Percentiles rank a stretch among this genome's conserved stretches.
phyloP scores from a whole-genome alignment of 2,329 filamentous ascomycete species.

The Ophiocordyceps unilateralis region DNA sequence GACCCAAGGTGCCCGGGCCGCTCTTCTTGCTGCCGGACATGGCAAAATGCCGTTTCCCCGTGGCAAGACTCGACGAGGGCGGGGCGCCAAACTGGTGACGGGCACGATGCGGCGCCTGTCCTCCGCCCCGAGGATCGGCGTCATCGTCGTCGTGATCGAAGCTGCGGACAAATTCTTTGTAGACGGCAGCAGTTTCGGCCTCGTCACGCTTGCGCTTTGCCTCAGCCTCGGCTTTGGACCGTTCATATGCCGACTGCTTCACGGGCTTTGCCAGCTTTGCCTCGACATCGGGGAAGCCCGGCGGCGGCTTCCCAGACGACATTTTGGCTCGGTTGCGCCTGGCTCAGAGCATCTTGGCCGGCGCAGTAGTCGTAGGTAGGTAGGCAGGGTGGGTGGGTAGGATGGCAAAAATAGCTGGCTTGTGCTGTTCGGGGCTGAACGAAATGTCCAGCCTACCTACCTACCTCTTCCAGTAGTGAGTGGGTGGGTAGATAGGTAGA shows the following conservation, averaged over 20 bases:
- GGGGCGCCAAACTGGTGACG: slow-evolving; percentile 12
- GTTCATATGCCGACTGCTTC: slow-evolving; percentile 78
- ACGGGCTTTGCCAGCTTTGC: slow-evolving; percentile 63
- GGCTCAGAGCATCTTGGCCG: background rate
- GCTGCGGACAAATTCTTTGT: slow-evolving; percentile 74
- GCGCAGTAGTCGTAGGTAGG: no score
- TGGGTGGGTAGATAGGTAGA: no score
- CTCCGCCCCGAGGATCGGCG: slow-evolving; percentile 8
- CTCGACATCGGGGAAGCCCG: slow-evolving; percentile 53
- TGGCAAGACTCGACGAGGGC: slow-evolving; percentile 2
- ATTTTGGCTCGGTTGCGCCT: slow-evolving; percentile 11
- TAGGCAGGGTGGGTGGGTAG: no score
- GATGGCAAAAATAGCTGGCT: no score
- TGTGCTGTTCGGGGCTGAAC: no score
- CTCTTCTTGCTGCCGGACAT: slow-evolving; percentile 37
- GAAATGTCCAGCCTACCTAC: no score
- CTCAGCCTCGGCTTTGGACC: slow-evolving; percentile 75
- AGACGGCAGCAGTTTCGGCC: slow-evolving; percentile 73
- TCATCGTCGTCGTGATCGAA: slow-evolving; percentile 46
- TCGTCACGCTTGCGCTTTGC: slow-evolving; percentile 72
- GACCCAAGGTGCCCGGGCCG: slow-evolving; percentile 45
- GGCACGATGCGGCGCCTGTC: slow-evolving; percentile 5
- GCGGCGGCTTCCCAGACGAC: slow-evolving; percentile 29
- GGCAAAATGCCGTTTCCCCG: slow-evolving; percentile 46
- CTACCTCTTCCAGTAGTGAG: no score